Evolutionary conservation across 2,329 filamentous ascomycete species (phyloP).

Genomic region (Microsporum audouinii): DNA sequence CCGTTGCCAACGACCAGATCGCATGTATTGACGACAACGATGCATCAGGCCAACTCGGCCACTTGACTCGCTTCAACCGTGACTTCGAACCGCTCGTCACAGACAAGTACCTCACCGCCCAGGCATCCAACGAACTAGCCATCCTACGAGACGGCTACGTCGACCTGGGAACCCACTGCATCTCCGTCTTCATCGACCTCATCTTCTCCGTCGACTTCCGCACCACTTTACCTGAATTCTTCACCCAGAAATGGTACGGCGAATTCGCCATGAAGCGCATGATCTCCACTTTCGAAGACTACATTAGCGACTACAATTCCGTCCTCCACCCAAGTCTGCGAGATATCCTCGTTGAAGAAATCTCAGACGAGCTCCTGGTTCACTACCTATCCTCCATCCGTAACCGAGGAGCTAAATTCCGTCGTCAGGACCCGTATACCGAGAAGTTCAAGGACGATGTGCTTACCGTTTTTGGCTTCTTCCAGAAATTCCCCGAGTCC

Average conservation of each 20-base stretch:
- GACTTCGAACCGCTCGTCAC: constrained; percentile 74
- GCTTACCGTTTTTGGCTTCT: constrained; percentile 79
- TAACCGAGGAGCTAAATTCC: constrained; percentile 85
- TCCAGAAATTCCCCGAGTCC: constrained; percentile 57
- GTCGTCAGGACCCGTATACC: constrained; percentile 71
- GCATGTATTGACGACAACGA: constrained; percentile 85
- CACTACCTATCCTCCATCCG: constrained; percentile 73
- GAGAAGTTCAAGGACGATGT: constrained; percentile 94
- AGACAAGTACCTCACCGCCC: constrained; percentile 61
- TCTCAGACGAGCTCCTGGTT: constrained; percentile 80
- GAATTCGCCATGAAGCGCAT: constrained; percentile 85
- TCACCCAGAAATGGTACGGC: constrained; percentile 80
- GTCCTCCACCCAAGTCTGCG: constrained; percentile 77
- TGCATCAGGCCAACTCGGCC: constrained; percentile 65
- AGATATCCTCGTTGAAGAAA: constrained; percentile 86
- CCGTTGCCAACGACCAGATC: constrained; percentile 96
- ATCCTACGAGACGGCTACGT: constrained; percentile 81
- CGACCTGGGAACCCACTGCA: constrained; percentile 86
- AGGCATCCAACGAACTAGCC: constrained; percentile 60
- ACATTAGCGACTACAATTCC: constrained; percentile 73
- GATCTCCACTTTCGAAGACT: constrained; percentile 89
- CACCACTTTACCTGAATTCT: constrained; percentile 73
- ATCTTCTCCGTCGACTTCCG: constrained; percentile 88
- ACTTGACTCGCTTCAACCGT: constrained; percentile 73
- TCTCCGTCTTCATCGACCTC: constrained; percentile 71